A percentile compares a stretch with the other conserved stretches of the same genome.
phyloP scores from a whole-genome alignment of 2,329 filamentous ascomycete genomes.

The Chaetomiaceae sp. region DNA sequence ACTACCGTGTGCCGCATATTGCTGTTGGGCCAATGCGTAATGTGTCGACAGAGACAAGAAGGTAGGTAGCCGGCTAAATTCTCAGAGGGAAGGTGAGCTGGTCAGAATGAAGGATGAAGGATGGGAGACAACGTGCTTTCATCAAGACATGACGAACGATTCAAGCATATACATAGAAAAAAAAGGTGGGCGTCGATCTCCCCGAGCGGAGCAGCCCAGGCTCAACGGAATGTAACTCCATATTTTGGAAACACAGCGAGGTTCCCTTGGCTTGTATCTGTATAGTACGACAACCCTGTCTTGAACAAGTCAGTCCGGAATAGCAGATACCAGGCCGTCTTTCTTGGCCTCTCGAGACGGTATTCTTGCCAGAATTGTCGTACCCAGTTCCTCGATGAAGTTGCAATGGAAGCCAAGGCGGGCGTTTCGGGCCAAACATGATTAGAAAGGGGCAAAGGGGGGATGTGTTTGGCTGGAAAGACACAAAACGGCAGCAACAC shows the following conservation, averaged over 20 bases:
- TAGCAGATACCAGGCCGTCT: neutral
- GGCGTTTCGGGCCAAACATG: neutral
- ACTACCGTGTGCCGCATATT: neutral
- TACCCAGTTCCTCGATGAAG: neutral
- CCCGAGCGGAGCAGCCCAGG: too few relatives aligned
- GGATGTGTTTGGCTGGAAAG: slow-evolving; percentile 1
- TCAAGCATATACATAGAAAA: slow-evolving; percentile 16
- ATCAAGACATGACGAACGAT: slow-evolving; percentile 4
- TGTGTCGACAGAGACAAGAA: neutral
- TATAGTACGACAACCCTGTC: neutral
- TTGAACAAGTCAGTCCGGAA: neutral
- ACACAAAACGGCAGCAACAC: neutral
- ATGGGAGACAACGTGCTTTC: neutral
- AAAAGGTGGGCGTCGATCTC: too few relatives aligned
- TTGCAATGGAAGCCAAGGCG: slow-evolving; percentile 18
- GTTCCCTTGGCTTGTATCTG: neutral
- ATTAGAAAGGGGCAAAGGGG: slow-evolving; percentile 10
- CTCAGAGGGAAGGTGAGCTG: slow-evolving; percentile 18
- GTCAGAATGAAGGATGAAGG: neutral
- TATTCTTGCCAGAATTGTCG: neutral
- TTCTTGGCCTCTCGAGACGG: neutral
- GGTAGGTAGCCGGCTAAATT: neutral
- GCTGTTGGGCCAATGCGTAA: slow-evolving; percentile 10
- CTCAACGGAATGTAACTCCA: neutral
- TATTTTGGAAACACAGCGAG: neutral